These are phyloP conservation scores for Lachancea sp. DNA, from an alignment of 805 yeast genomes.

Conservation along the genomic window DNA sequence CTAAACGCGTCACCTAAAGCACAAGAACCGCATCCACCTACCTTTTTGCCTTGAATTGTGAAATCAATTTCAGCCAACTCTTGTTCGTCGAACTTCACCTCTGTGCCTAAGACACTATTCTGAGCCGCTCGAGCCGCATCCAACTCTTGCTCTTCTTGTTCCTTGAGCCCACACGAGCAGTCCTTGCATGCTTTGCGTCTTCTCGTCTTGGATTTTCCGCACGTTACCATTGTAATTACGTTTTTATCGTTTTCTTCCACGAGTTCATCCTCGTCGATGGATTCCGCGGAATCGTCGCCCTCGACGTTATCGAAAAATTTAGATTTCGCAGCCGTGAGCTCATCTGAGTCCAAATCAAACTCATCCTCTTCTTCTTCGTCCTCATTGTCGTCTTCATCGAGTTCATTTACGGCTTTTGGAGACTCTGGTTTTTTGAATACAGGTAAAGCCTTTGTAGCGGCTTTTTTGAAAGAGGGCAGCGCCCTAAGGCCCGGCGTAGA, in stretches of 20 bases:
- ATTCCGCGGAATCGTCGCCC: constrained; percentile 42
- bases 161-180: constrained; percentile 95
- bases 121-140: constrained; percentile 24
- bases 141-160: constrained; percentile 63
- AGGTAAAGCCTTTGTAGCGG: constrained; percentile 21
- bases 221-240: constrained; percentile 25
- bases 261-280: constrained; percentile 54
- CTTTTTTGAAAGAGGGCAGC: constrained; percentile 25
- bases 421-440: constrained; percentile 20
- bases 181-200: constrained; percentile 91
- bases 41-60: constrained; percentile 85
- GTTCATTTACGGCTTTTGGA: constrained; percentile 8
- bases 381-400: constrained; percentile 25
- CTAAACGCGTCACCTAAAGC: constrained; percentile 97
- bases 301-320: constrained; percentile 45
- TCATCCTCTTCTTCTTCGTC: background rate
- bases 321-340: constrained; percentile 43
- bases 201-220: constrained; percentile 28
- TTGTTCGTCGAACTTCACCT: constrained; percentile 40
- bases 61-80: constrained; percentile 90
- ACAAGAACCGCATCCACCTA: constrained; percentile 97
- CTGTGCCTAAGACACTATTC: constrained; percentile 38
- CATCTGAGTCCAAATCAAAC: constrained; percentile 16
- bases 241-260: constrained; percentile 36
- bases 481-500: constrained; percentile 15